phyloP scores from a whole-genome alignment of 805 yeast species.

The Vanderwaltozyma polyspora region DNA sequence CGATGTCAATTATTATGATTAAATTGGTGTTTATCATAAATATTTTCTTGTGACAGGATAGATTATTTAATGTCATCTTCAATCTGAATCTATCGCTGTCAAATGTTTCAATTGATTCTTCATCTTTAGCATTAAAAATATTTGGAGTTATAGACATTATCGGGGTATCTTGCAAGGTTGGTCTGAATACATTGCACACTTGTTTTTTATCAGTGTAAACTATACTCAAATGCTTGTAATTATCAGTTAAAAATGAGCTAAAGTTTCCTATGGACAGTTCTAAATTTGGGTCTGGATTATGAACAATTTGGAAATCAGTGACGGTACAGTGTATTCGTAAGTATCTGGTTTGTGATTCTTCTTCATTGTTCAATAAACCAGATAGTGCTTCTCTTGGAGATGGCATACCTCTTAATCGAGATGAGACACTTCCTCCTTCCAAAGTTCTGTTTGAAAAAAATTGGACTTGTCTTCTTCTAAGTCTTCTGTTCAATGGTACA shows the following conservation, averaged over 20 bases:
- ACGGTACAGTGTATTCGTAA: background rate
- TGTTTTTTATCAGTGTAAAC: slow-evolving; percentile 14
- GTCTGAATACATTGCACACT: slow-evolving; percentile 14
- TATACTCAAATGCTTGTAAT: slow-evolving; percentile 17
- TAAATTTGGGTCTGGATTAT: background rate
- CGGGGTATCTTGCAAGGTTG: slow-evolving; percentile 15
- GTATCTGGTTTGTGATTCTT: background rate
- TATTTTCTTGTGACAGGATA: slow-evolving; percentile 17
- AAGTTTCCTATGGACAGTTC: background rate
- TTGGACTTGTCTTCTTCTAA: background rate
- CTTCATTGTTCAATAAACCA: background rate
- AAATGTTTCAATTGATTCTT: background rate
- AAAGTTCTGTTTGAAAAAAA: background rate
- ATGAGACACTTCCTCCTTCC: background rate
- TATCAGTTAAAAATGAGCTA: slow-evolving; percentile 18
- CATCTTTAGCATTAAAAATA: background rate
- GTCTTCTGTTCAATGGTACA: background rate
- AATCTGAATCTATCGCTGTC: background rate
- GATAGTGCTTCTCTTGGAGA: background rate
- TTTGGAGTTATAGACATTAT: slow-evolving; percentile 10
- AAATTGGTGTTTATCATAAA: slow-evolving; percentile 16
- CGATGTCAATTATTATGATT: slow-evolving; percentile 13
- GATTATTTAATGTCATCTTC: background rate
- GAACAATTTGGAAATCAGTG: background rate
- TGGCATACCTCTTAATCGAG: background rate